Percentiles rank a stretch among this genome's conserved stretches.
These are phyloP conservation scores for Angophora floribunda DNA, from an alignment of 345 rosid genomes.

Conservation along the genomic window DNA sequence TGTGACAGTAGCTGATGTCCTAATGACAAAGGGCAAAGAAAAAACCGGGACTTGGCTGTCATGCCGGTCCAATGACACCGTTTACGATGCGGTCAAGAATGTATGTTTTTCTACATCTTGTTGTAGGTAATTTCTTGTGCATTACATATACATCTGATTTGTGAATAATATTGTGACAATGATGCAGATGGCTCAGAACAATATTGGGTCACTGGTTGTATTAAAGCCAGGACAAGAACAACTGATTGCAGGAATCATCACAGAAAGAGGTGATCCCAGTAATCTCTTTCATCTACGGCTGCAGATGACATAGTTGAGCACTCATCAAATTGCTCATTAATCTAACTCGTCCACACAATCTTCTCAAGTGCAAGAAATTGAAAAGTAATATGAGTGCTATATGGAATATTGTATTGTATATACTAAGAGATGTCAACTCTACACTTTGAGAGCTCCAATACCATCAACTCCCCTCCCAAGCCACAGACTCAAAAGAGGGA, in stretches of 20 bases:
- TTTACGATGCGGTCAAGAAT: conserved; percentile 64
- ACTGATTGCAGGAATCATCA: conserved; percentile 72
- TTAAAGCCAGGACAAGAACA: conserved; percentile 68
- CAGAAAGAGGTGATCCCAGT: conserved; percentile 66
- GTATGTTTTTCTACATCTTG: conserved; percentile 21
- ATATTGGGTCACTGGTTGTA: conserved; percentile 85
- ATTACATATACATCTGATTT: not conserved
- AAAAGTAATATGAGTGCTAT: not conserved
- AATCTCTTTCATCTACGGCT: not conserved
- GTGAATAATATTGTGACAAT: not conserved
- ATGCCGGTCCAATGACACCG: conserved; percentile 55
- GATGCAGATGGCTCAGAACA: conserved; percentile 77
- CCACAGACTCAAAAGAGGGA: not conserved
- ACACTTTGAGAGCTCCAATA: not conserved
- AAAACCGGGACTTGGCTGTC: conserved; percentile 54
- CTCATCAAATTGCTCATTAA: not conserved
- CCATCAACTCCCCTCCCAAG: not conserved
- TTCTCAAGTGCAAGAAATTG: not conserved
- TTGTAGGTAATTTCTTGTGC: not conserved
- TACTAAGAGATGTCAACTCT: not conserved
- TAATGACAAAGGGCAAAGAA: conserved; percentile 49
- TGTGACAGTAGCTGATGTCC: conserved; percentile 66
- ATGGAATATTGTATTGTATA: not conserved
- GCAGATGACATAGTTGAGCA: not conserved
- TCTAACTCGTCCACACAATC: not conserved